Base-by-base conservation (phyloP, 192 early-diverging fungal genomes). In the Thamnidium elegans region DNA sequence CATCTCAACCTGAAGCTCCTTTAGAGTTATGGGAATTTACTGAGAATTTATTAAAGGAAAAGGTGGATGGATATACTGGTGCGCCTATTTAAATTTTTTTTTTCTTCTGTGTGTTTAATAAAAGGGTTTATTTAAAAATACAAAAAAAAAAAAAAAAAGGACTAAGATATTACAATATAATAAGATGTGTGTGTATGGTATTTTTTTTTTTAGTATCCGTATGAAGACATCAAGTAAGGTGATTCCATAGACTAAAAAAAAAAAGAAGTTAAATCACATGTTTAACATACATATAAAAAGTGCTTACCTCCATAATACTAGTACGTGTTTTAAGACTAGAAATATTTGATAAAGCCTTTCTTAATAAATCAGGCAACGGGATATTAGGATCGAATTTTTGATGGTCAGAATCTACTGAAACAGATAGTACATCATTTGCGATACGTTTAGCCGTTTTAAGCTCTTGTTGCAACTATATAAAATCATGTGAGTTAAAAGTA, bases 31-130 rank as follows among this genome's bases (percentile, higher is more conserved):
- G 74, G 74, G 55, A 66, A 0, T 75, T 58, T 23, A 66, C 68
- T 10, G 68, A 70, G 19, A 63, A 75, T 15, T n/a, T 68, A 45
- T 67, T 75, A 17, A 26, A 47, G 2, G 69, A 75, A 34, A 75
- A 75, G 23, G 61, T 75, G 0, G 54, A 69, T 55, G 74, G 65
- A 1, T 75, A 71, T 21, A 48, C 47, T 7, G 46, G 46, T 48
- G 46, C 46, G 15, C 14, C 46, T 15, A 48, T 48, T 17, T 48
- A 48, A 48, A 36, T 36, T 36, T 4, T 36, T 36, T 36, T n/a
- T n/a, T n/a, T n/a, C n/a, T n/a, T n/a, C n/a, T n/a, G n/a, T n/a
- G n/a, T n/a, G 26, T 26, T 2, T 26, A 26, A 26, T 26, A 26
- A 26, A 26, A 26, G 26, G 26, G 26, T 26, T 26, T 26, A 26